Evolutionary conservation across 495 filamentous ascomycete genomes (phyloP).

Genomic region (Daldinia caldariorum): DNA sequence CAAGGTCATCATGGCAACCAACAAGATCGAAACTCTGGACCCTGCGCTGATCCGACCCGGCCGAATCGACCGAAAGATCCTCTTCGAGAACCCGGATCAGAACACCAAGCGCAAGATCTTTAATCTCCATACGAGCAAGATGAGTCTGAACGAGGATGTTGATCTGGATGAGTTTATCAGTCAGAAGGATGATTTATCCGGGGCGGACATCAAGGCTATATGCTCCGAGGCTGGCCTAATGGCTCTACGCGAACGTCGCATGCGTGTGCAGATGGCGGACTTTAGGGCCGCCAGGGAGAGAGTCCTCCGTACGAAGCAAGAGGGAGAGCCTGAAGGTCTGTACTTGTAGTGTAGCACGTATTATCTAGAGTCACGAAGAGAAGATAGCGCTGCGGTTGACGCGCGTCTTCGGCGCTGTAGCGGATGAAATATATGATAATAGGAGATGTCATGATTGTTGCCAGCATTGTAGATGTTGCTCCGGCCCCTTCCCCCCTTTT

Average conservation of each 20-base stretch:
- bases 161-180: slow-evolving; percentile 98
- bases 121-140: slow-evolving; percentile 98
- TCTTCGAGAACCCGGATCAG: slow-evolving; percentile 99
- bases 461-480: neutral
- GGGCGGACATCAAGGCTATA: slow-evolving; percentile 98
- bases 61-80: slow-evolving; percentile 98
- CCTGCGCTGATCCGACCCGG: slow-evolving; percentile 96
- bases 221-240: slow-evolving; percentile 97
- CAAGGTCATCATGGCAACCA: slow-evolving; percentile 99
- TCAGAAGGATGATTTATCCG: slow-evolving; percentile 97
- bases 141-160: slow-evolving; percentile 94
- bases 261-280: slow-evolving; percentile 99
- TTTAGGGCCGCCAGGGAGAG: slow-evolving; percentile 92
- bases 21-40: slow-evolving; percentile 99
- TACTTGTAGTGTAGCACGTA: slow-evolving; percentile 77
- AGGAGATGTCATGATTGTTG: neutral
- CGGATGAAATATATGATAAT: slow-evolving; percentile 28
- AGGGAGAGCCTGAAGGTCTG: slow-evolving; percentile 97
- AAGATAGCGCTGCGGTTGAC: neutral
- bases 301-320: slow-evolving; percentile 98
- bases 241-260: slow-evolving; percentile 92
- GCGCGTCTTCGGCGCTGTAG: slow-evolving; percentile 10
- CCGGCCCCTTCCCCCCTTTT: neutral
- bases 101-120: slow-evolving; percentile 99
- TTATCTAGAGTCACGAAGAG: slow-evolving; percentile 19